A percentile compares a stretch with the other conserved stretches of the same genome.
phyloP scores from a whole-genome alignment of 371 early-diverging fungal species.

The Mucor racemosus region DNA sequence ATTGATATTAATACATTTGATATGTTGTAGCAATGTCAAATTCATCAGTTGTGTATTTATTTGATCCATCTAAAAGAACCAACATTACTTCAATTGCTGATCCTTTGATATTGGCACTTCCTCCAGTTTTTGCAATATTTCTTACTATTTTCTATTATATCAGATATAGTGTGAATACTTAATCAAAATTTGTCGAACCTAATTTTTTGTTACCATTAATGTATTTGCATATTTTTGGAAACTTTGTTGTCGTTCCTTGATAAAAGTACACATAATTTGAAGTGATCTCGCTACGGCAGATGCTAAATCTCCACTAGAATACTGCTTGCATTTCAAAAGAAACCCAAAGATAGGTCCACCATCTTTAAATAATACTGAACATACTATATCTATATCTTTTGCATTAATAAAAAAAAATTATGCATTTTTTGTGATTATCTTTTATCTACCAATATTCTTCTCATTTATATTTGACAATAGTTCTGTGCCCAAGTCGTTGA shows the following conservation, averaged over 20 bases:
- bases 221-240: constrained; percentile 35
- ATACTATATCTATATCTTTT: constrained; percentile 36
- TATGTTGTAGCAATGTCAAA: constrained; percentile 69
- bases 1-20: neutral
- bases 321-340: constrained; percentile 19
- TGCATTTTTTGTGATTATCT: neutral
- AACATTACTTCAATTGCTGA: constrained; percentile 19
- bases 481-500: constrained; percentile 16
- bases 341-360: constrained; percentile 34
- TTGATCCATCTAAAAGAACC: constrained; percentile 9
- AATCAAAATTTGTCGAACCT: neutral
- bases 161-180: neutral
- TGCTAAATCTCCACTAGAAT: neutral
- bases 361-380: constrained; percentile 40
- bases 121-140: constrained; percentile 1
- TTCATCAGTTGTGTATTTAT: constrained; percentile 14
- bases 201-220: constrained; percentile 24
- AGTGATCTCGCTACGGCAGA: constrained; percentile 32
- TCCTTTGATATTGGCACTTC: neutral
- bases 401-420: neutral
- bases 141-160: neutral
- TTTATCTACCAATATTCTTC: constrained; percentile 38
- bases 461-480: constrained; percentile 35
- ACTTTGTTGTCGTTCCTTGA: constrained; percentile 19
- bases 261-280: constrained; percentile 35